Base-by-base conservation (phyloP, 2,329 filamentous ascomycete species). In the Pyrenophora graminea region DNA sequence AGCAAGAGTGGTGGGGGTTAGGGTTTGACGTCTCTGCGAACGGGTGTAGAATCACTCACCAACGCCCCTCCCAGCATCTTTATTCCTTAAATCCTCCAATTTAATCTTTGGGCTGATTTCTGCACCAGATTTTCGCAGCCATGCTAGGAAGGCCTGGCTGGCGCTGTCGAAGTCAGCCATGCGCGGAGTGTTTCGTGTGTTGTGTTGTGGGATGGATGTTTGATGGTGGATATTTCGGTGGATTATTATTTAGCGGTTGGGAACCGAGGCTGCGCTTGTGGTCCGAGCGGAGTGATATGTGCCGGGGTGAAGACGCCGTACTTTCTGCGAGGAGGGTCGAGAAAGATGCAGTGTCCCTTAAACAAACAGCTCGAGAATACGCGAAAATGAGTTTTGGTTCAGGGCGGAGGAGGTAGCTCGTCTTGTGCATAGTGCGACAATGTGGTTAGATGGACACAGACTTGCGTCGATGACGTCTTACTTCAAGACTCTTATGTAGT, bases 31-130 rank as follows among this genome's bases (percentile, higher is more conserved):
- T 30, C 19, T 12, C 4, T 30, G 27, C 27, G 27, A 30, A 13
- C 27, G 27, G 10, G 42, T 32, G 36, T 52, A 36, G 31, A 49
- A 38, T 12, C 55, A 77, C 82, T 70, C 80, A 87, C 85, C 79
- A 62, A 88, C 80, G 62, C 85, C 85, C 76, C 85, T 77, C 50
- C 85, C 85, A 63, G 81, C 80, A 67, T 79, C 77, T 56, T 74
- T 72, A 45, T 74, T 70, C 64, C 84, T 77, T 49, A 87, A 69
- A 72, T 88, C 85, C 42, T 77, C 76, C 23, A 88, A 67, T 54
- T 74, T 67, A 55, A 88, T 81, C 60, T 85, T 86, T 31, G 77
- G 69, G 59, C 77, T 86, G 56, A 87, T 75, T 30, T 74, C 76
- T 41, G 83, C 80, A 34, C 81, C 80, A 25, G 76, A 74, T 37